A percentile compares a stretch with the other conserved stretches of the same genome.
These are phyloP conservation scores for Claviceps digitariae DNA, from an alignment of 2,329 filamentous ascomycete genomes.

Conservation along the genomic window DNA sequence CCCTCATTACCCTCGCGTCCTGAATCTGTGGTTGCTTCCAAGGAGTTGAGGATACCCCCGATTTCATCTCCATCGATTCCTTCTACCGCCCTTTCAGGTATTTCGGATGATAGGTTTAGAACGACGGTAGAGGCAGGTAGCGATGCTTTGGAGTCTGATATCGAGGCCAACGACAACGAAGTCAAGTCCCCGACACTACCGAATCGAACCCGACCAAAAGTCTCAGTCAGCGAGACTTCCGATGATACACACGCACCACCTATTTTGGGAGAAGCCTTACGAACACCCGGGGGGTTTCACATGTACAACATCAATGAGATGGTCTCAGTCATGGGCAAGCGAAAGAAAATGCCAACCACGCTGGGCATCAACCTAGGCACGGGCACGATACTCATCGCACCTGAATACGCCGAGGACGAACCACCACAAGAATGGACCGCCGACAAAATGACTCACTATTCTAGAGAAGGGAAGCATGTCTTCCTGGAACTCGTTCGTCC, in stretches of 20 bases:
- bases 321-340: constrained; percentile 91
- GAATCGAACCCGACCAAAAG: constrained; percentile 16
- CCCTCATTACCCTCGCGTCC: constrained; percentile 33
- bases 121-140: constrained; percentile 17
- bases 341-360: constrained; percentile 97
- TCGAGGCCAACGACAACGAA: constrained; percentile 18
- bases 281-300: constrained; percentile 70
- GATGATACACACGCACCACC: background rate
- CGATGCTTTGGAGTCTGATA: constrained; percentile 16
- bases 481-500: constrained; percentile 87
- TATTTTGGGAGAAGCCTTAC: constrained; percentile 25
- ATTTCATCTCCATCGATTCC: constrained; percentile 25
- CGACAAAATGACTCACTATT: constrained; percentile 93
- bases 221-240: background rate
- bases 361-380: constrained; percentile 85
- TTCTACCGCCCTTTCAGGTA: constrained; percentile 40
- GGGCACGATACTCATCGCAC: constrained; percentile 79
- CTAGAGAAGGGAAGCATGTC: constrained; percentile 93
- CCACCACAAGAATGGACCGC: constrained; percentile 86
- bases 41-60: constrained; percentile 15
- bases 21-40: constrained; percentile 18
- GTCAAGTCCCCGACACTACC: constrained; percentile 26
- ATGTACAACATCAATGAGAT: constrained; percentile 97
- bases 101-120: constrained; percentile 35
- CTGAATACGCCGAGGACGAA: constrained; percentile 71